A percentile compares a stretch with the other conserved stretches of the same genome.
Conservation (phyloP, 495 filamentous ascomycete genomes). For the Trichoderma parareesei region DNA sequence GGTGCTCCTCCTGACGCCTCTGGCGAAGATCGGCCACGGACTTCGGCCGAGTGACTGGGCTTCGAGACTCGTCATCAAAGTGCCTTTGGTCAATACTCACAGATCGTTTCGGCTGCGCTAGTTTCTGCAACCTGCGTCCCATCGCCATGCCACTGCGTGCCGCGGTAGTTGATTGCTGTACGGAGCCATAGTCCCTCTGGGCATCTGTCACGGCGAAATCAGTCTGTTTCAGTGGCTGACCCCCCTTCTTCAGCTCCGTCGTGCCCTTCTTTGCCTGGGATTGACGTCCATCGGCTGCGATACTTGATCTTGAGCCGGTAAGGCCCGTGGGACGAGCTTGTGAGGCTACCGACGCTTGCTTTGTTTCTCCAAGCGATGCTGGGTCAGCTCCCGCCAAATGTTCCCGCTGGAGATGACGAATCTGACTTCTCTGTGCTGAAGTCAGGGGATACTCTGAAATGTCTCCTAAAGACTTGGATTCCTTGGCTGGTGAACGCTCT, state of each 20-base stretch:
- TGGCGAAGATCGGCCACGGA: neutral
- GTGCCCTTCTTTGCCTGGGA: neutral
- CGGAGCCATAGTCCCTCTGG: neutral
- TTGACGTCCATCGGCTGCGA: neutral
- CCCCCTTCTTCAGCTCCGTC: neutral
- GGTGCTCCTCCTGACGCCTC: neutral
- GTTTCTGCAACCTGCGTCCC: neutral
- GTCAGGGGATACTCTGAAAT: constrained; percentile 19
- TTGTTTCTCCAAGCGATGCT: neutral
- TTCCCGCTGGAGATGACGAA: constrained; percentile 17
- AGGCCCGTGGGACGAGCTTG: no score
- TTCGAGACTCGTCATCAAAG: neutral
- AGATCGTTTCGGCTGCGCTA: neutral
- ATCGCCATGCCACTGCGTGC: neutral
- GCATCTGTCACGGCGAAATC: neutral
- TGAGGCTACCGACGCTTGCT: neutral
- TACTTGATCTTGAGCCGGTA: no score
- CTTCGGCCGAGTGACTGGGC: neutral
- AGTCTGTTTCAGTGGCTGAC: neutral
- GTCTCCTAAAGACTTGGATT: constrained; percentile 24
- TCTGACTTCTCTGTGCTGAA: neutral
- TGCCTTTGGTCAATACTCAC: neutral
- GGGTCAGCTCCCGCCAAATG: constrained; percentile 19
- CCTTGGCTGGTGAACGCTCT: constrained; percentile 27
- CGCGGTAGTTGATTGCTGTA: neutral